Conservation (phyloP, 305 asterid genomes). For the Solanum hybrid region DNA sequence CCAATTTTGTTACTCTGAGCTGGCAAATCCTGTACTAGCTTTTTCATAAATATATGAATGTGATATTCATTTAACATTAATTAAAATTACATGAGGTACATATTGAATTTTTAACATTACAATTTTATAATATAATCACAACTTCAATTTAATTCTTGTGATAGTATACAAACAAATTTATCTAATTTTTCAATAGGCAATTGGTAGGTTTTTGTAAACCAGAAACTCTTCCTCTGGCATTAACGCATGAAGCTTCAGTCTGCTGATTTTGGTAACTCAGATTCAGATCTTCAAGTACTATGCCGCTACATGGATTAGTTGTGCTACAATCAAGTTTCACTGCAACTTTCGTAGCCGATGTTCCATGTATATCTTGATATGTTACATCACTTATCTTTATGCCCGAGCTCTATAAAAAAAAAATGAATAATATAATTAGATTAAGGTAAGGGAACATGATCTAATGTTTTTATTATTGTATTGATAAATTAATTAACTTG, state of each 20-base stretch:
- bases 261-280: constrained; percentile 22
- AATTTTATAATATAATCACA: not conserved
- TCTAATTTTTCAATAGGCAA: not conserved
- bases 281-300: constrained; percentile 25
- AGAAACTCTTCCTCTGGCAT: constrained; percentile 12
- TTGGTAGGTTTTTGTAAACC: not conserved
- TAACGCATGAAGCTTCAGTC: constrained; percentile 3
- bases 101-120: not conserved
- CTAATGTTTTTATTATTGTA: no score
- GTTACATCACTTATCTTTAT: no score
- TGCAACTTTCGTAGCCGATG: constrained; percentile 36
- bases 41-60: not conserved
- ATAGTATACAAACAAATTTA: not conserved
- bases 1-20: no score
- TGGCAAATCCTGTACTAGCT: no score
- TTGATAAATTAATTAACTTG: no score
- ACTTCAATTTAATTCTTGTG: not conserved
- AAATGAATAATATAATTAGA: no score
- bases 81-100: not conserved
- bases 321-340: constrained; percentile 38
- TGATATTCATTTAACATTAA: not conserved
- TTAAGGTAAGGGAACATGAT: no score
- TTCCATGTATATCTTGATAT: constrained; percentile 15
- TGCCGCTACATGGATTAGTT: constrained; percentile 29
- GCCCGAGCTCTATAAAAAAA: no score